A percentile compares a stretch with the other conserved stretches of the same genome.
Conservation (phyloP, 2,329 filamentous ascomycete genomes). For the Scedosporium apiospermum region DNA sequence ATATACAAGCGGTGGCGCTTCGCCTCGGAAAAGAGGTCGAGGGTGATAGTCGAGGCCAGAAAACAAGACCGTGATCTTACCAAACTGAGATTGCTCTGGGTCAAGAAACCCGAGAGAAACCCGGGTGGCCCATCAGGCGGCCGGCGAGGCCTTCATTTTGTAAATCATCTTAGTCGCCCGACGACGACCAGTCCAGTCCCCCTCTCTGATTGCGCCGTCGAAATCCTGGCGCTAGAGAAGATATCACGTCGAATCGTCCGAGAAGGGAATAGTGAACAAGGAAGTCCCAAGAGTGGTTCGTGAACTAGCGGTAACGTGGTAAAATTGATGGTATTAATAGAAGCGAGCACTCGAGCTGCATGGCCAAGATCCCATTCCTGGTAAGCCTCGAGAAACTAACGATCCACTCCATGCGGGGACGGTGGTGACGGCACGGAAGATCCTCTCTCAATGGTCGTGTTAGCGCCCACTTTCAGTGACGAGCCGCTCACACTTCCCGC, state of each 20-base stretch:
- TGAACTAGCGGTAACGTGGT: neutral
- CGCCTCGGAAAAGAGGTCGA: neutral
- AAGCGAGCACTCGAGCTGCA: neutral
- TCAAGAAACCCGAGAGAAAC: neutral
- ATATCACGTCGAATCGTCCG: neutral
- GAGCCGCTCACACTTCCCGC: neutral
- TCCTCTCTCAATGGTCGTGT: neutral
- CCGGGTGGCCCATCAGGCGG: neutral
- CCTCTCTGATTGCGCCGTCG: neutral
- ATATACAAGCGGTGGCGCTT: neutral
- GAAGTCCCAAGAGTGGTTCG: neutral
- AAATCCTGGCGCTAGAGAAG: neutral
- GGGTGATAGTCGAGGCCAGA: neutral
- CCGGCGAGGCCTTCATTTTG: neutral
- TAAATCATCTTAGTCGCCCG: neutral
- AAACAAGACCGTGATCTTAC: neutral
- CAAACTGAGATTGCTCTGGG: neutral
- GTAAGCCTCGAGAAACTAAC: neutral
- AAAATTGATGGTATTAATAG: constrained; percentile 1
- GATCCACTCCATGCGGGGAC: neutral
- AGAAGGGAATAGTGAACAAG: neutral
- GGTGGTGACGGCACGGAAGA: neutral
- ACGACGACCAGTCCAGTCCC: neutral
- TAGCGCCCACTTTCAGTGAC: neutral
- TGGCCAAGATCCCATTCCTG: neutral